Evolutionary conservation across 108 stramenopile species (phyloP).

Genomic region (Schizochytrium sp.): DNA sequence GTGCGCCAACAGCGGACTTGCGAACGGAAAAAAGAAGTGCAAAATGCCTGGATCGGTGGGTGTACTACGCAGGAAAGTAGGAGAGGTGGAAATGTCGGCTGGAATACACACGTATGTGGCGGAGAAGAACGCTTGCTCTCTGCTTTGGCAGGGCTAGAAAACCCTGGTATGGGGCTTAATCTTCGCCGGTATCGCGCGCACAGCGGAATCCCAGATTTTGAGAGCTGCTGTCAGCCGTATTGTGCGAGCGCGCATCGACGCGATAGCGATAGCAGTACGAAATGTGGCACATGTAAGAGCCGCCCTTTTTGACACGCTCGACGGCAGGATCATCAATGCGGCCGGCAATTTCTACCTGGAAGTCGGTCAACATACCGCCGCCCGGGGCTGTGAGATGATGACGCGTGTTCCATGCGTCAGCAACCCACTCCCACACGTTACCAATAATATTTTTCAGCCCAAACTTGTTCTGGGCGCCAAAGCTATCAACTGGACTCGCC

Average conservation of each 20-base stretch:
- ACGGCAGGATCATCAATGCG: constrained; percentile 22
- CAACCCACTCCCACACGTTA: constrained; percentile 54
- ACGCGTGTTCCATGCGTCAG: constrained; percentile 23
- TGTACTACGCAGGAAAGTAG: too few relatives aligned
- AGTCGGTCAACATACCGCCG: background rate
- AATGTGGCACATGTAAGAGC: constrained; percentile 48
- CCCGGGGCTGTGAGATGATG: background rate
- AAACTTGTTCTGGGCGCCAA: constrained; percentile 39
- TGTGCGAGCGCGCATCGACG: constrained; percentile 29
- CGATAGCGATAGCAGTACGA: constrained; percentile 52
- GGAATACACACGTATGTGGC: too few relatives aligned
- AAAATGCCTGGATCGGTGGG: too few relatives aligned
- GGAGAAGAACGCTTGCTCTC: too few relatives aligned
- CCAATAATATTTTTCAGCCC: constrained; percentile 44
- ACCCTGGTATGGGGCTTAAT: too few relatives aligned
- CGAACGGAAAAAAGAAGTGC: too few relatives aligned
- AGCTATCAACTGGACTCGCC: constrained; percentile 40
- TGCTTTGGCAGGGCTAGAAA: too few relatives aligned
- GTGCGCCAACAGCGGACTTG: too few relatives aligned
- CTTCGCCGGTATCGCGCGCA: background rate
- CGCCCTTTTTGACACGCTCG: constrained; percentile 51
- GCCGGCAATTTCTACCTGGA: background rate
- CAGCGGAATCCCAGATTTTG: constrained; percentile 52
- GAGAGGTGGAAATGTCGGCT: too few relatives aligned
- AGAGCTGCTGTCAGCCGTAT: constrained; percentile 40